Evolutionary conservation across 78 protist genomes (phyloP).

Genomic region (Goniomonas avonlea): DNA sequence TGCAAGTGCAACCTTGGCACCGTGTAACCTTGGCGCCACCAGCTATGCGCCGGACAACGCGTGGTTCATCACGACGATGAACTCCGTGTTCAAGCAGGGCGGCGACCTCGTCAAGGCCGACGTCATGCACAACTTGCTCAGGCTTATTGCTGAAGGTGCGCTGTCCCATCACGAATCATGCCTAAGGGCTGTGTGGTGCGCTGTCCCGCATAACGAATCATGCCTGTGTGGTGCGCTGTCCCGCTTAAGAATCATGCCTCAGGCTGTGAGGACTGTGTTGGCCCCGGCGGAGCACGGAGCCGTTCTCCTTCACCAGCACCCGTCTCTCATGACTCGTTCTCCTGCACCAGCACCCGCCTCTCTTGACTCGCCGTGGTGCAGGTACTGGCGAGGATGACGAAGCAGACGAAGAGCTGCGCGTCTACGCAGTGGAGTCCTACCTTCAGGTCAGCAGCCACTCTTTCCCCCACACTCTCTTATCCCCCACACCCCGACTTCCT

Average conservation of each 20-base stretch:
- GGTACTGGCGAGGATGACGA: conserved; percentile 47
- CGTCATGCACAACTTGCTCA: conserved; percentile 50
- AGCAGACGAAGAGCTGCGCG: conserved; percentile 39
- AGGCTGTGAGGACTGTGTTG: too few relatives aligned
- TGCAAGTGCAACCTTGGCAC: background rate
- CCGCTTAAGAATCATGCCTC: too few relatives aligned
- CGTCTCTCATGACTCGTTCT: background rate
- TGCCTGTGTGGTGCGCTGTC: too few relatives aligned
- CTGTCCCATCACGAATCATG: background rate
- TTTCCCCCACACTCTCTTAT: background rate
- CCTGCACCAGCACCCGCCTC: background rate
- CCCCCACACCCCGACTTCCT: background rate
- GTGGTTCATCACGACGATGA: conserved; percentile 69
- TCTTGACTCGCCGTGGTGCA: background rate
- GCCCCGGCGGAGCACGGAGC: too few relatives aligned
- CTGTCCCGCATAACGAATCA: too few relatives aligned
- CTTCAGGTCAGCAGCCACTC: background rate
- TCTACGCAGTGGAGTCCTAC: conserved; percentile 31
- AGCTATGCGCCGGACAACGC: conserved; percentile 23
- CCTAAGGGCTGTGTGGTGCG: too few relatives aligned
- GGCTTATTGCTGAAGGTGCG: conserved; percentile 64
- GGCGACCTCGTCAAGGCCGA: conserved; percentile 45
- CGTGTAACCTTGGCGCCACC: background rate
- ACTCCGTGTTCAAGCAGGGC: conserved; percentile 49
- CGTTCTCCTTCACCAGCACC: too few relatives aligned